Conservation (phyloP, 2,329 filamentous ascomycete genomes). For the Pezicula carpinea region DNA sequence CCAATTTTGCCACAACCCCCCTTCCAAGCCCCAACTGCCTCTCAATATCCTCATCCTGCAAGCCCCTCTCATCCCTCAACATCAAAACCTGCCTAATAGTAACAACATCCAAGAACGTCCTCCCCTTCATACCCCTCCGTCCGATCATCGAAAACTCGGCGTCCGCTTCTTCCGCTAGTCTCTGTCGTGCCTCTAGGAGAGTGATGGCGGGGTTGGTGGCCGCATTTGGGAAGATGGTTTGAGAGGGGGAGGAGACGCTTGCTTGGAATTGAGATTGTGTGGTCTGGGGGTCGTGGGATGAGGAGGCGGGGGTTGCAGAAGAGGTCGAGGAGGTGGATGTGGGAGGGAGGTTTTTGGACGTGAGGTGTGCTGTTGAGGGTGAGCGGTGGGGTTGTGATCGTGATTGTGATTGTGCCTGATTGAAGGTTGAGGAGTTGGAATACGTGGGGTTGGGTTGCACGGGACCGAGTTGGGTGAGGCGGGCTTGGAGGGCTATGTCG, state of each 20-base stretch:
- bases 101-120: conserved; percentile 42
- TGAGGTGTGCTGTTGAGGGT: not conserved
- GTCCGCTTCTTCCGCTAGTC: conserved; percentile 43
- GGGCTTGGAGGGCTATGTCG: conserved; percentile 15
- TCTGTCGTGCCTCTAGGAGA: conserved; percentile 17
- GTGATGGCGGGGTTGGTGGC: conserved; percentile 20
- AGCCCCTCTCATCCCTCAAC: conserved; percentile 40
- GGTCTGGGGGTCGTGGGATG: not conserved
- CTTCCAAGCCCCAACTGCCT: conserved; percentile 37
- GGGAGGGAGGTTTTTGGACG: too few species aligned
- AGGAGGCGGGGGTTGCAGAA: not conserved
- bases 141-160: conserved; percentile 44
- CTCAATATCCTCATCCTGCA: conserved; percentile 40
- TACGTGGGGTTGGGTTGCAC: conserved; percentile 24
- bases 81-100: conserved; percentile 43
- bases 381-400: conserved; percentile 1
- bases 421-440: conserved; percentile 25
- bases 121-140: conserved; percentile 31
- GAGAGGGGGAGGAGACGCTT: conserved; percentile 16
- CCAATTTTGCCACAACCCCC: conserved; percentile 42
- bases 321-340: too few species aligned
- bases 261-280: conserved; percentile 13
- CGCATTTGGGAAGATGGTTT: conserved; percentile 18
- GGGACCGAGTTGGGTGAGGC: conserved; percentile 23
- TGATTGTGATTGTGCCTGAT: conserved; percentile 3